Evolutionary conservation across 2,329 filamentous ascomycete species (phyloP).

Genomic region (Phialophora tarda): DNA sequence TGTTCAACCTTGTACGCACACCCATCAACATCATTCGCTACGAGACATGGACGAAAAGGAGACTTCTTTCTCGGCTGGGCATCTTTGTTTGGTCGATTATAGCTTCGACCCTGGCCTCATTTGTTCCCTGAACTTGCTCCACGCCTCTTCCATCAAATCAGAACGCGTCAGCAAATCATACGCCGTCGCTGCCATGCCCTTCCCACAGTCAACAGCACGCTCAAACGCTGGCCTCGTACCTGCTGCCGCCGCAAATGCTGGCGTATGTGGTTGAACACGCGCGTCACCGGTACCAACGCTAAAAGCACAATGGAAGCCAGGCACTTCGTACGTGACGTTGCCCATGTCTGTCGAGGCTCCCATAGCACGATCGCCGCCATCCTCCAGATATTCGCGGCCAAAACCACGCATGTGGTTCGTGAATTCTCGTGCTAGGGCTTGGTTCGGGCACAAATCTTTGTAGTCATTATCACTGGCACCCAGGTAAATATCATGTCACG

Average conservation of each 20-base stretch:
- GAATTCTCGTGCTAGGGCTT: conserved; percentile 53
- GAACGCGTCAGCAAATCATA: conserved; percentile 40
- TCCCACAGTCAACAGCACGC: conserved; percentile 53
- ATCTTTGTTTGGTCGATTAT: conserved; percentile 3
- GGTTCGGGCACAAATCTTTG: conserved; percentile 54
- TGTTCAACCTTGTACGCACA: neutral
- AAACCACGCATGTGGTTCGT: conserved; percentile 52
- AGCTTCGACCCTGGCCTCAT: conserved; percentile 11
- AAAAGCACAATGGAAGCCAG: conserved; percentile 58
- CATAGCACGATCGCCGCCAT: conserved; percentile 47
- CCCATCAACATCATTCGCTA: neutral
- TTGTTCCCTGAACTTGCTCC: conserved; percentile 10
- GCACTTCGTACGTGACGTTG: conserved; percentile 57
- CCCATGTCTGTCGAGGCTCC: conserved; percentile 59
- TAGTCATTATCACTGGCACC: conserved; percentile 43
- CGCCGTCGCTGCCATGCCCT: conserved; percentile 52
- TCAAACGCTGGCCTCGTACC: conserved; percentile 48
- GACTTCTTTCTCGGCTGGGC: neutral
- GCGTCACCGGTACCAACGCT: conserved; percentile 47
- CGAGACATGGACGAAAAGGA: neutral
- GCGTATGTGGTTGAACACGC: conserved; percentile 49
- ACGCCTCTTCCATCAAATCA: conserved; percentile 18
- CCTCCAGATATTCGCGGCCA: conserved; percentile 48
- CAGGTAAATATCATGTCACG: conserved; percentile 12
- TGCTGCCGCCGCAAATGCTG: conserved; percentile 54